A percentile compares a stretch with the other conserved stretches of the same genome.
These are phyloP conservation scores for Elymus sibiricus DNA, from an alignment of 176 grass and related monocot species.

Conservation along the genomic window DNA sequence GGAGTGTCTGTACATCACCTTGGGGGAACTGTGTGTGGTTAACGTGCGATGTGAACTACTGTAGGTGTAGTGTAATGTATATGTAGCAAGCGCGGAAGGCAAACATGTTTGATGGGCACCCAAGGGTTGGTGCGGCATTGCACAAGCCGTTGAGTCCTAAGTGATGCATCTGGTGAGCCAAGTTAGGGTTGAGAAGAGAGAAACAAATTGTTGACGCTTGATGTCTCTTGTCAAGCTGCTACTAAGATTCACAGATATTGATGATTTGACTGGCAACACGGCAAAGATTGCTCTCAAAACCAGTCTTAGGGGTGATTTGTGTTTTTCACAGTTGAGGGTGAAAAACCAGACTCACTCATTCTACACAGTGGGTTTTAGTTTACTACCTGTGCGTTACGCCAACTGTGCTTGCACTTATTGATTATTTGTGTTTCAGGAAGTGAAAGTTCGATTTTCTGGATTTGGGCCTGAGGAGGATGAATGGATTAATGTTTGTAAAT, in stretches of 20 bases:
- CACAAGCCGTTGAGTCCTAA: background rate
- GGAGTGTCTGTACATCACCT: background rate
- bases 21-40: background rate
- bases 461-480: conserved; percentile 85
- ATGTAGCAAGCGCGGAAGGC: background rate
- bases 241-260: background rate
- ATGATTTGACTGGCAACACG: background rate
- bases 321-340: background rate
- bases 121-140: background rate
- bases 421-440: conserved; percentile 49
- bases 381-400: background rate
- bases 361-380: background rate
- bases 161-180: background rate
- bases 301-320: background rate
- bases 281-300: background rate
- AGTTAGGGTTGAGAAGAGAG: background rate
- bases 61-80: background rate
- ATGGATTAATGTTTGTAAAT: conserved; percentile 82
- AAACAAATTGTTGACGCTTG: background rate
- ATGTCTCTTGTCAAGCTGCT: background rate
- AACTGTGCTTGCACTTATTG: background rate
- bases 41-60: background rate
- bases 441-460: conserved; percentile 74
- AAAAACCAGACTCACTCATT: background rate
- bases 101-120: background rate